Conservation (phyloP, 768 basidiomycete genomes). For the Pulveroboletus sp. region DNA sequence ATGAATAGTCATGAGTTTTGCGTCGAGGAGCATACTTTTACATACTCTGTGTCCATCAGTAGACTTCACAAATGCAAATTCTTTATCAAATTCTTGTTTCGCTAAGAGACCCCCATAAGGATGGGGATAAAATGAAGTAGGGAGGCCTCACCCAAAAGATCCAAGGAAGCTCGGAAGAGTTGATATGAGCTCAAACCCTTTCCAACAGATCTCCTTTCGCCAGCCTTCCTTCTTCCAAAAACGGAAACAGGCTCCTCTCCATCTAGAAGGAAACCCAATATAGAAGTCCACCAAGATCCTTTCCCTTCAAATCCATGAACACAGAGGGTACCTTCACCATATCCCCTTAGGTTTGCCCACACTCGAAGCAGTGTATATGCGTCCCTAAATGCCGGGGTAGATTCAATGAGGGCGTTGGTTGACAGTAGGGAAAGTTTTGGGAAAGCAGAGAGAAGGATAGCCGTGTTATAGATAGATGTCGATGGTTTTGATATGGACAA, state of each 20-base stretch:
- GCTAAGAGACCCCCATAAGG: constrained; percentile 40
- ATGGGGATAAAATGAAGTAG: neutral
- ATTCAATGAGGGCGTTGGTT: constrained; percentile 47
- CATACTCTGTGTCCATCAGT: constrained; percentile 51
- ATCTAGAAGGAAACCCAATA: constrained; percentile 55
- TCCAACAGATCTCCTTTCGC: constrained; percentile 58
- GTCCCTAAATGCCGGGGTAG: constrained; percentile 58
- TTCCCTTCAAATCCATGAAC: constrained; percentile 66
- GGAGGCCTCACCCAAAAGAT: constrained; percentile 64
- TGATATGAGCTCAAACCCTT: constrained; percentile 87
- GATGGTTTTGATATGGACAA: constrained; percentile 32
- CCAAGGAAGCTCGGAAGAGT: constrained; percentile 77
- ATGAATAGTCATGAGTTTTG: neutral
- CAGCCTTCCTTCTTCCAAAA: constrained; percentile 17
- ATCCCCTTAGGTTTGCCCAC: constrained; percentile 89
- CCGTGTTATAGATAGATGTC: constrained; percentile 79
- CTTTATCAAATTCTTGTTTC: constrained; percentile 59
- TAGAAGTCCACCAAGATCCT: constrained; percentile 63
- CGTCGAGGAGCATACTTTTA: neutral
- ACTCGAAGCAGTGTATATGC: constrained; percentile 76
- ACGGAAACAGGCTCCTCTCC: constrained; percentile 55
- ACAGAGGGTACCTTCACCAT: constrained; percentile 54
- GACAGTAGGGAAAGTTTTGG: constrained; percentile 35
- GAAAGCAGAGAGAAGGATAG: constrained; percentile 49
- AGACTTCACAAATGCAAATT: constrained; percentile 56